phyloP scores from a whole-genome alignment of 2,329 filamentous ascomycete species.

The Fusarium sp. region DNA sequence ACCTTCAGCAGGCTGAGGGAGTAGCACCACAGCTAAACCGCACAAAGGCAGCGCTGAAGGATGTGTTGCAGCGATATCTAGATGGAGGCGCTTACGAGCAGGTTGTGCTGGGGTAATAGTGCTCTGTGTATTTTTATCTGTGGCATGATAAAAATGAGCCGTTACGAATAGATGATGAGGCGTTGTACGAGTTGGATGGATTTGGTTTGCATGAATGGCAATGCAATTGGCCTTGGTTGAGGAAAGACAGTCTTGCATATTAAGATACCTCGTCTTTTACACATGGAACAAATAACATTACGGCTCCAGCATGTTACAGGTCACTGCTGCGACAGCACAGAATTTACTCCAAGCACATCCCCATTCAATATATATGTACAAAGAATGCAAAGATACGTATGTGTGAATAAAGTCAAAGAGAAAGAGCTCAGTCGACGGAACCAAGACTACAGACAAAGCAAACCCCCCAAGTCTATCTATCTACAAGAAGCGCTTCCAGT shows the following conservation, averaged over 20 bases:
- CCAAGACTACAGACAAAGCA: constrained; percentile 14
- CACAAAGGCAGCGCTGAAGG: constrained; percentile 60
- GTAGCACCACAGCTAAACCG: constrained; percentile 59
- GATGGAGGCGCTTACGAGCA: constrained; percentile 57
- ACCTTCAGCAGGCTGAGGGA: constrained; percentile 63
- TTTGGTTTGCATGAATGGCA: not conserved
- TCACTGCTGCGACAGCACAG: not conserved
- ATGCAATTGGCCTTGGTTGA: not conserved
- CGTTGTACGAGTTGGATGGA: constrained; percentile 12
- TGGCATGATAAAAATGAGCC: constrained; percentile 16
- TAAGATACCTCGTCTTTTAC: too few species aligned
- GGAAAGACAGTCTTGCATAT: not conserved
- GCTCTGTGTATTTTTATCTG: constrained; percentile 1
- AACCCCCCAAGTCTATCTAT: constrained; percentile 37
- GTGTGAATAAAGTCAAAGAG: constrained; percentile 31
- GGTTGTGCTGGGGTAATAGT: constrained; percentile 54
- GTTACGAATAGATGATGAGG: constrained; percentile 15
- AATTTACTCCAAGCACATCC: constrained; percentile 30
- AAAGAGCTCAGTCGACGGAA: constrained; percentile 11
- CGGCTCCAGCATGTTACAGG: not conserved
- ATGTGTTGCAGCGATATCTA: constrained; percentile 58
- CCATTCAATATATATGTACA: constrained; percentile 33
- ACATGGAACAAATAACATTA: too few species aligned
- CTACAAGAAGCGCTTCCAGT: constrained; percentile 19
- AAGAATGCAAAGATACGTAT: constrained; percentile 27